Percentiles rank a stretch among this genome's conserved stretches.
phyloP scores from a whole-genome alignment of 208 protist species.

The Leishmania lainsoni region DNA sequence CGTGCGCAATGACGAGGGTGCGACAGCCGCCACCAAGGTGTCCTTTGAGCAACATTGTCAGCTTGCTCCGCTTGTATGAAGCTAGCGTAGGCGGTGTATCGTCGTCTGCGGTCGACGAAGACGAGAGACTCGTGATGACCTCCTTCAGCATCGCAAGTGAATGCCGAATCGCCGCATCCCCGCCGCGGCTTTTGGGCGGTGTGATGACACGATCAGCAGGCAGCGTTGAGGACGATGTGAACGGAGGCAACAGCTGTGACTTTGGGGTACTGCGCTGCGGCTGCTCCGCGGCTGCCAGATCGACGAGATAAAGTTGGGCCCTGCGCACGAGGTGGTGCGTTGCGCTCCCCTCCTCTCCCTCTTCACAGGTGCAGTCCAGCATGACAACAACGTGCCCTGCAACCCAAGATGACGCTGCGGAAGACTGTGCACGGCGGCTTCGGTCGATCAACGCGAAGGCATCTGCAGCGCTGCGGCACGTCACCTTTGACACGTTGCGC shows the following conservation, averaged over 20 bases:
- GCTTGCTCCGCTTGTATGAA: slow-evolving; percentile 84
- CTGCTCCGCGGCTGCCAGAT: slow-evolving; percentile 86
- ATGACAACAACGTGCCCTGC: slow-evolving; percentile 80
- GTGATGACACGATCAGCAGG: background rate
- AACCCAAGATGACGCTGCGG: background rate
- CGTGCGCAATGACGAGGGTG: slow-evolving; percentile 90
- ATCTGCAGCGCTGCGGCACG: slow-evolving; percentile 10
- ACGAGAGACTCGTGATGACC: slow-evolving; percentile 79
- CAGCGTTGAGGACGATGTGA: background rate
- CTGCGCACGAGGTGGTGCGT: slow-evolving; percentile 36
- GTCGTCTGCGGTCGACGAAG: background rate
- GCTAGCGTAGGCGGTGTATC: background rate
- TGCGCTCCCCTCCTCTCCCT: slow-evolving; percentile 8
- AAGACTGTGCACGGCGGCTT: slow-evolving; percentile 8
- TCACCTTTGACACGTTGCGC: slow-evolving; percentile 8
- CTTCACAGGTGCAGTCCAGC: slow-evolving; percentile 52
- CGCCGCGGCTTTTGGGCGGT: background rate
- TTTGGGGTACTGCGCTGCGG: slow-evolving; percentile 11
- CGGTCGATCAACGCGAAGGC: slow-evolving; percentile 1
- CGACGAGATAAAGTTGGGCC: slow-evolving; percentile 89
- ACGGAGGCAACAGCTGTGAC: slow-evolving; percentile 19
- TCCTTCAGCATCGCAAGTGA: slow-evolving; percentile 93
- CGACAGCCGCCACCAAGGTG: slow-evolving; percentile 72
- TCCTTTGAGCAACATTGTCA: slow-evolving; percentile 93
- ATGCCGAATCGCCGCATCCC: slow-evolving; percentile 43